Evolutionary conservation across 2,329 filamentous ascomycete genomes (phyloP).

Genomic region (Nigrospora osmanthi): DNA sequence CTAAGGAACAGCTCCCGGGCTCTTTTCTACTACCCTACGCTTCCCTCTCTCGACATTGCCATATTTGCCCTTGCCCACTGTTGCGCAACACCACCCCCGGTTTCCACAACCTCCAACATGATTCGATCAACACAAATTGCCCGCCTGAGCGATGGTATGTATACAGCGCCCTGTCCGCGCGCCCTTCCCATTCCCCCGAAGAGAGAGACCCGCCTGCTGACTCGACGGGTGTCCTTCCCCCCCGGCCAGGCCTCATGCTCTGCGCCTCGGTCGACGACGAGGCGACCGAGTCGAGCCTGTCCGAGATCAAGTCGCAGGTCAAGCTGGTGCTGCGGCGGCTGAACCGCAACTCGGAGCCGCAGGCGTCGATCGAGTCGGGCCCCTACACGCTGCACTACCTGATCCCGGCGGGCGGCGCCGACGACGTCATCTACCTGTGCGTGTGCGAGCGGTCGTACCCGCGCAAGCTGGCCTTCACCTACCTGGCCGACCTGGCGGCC

Average conservation of each 20-base stretch:
- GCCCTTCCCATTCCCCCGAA: not conserved
- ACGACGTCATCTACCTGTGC: conserved; percentile 82
- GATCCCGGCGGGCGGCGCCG: conserved; percentile 43
- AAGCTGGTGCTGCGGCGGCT: conserved; percentile 86
- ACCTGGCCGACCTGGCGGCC: conserved; percentile 82
- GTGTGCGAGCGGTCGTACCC: conserved; percentile 93
- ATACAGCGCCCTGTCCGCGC: conserved; percentile 7
- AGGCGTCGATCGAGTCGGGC: conserved; percentile 85
- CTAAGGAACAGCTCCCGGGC: not conserved
- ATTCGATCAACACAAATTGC: conserved; percentile 92
- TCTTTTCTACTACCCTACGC: not conserved
- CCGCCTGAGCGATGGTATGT: conserved; percentile 69
- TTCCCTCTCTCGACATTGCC: no score
- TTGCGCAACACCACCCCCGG: not conserved
- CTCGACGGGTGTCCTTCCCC: conserved; percentile 2
- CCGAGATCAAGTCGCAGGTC: conserved; percentile 83
- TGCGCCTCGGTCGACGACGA: conserved; percentile 93
- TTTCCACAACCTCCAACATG: conserved; percentile 41
- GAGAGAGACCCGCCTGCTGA: conserved; percentile 8
- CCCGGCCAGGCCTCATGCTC: conserved; percentile 90
- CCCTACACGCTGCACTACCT: conserved; percentile 83
- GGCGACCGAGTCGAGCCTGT: conserved; percentile 68
- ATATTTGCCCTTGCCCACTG: no score
- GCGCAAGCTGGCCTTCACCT: conserved; percentile 96
- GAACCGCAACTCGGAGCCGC: conserved; percentile 79